Percentiles rank a stretch among this genome's conserved stretches.
These are phyloP conservation scores for Triangularia setosa DNA, from an alignment of 2,329 filamentous ascomycete species.

Conservation along the genomic window DNA sequence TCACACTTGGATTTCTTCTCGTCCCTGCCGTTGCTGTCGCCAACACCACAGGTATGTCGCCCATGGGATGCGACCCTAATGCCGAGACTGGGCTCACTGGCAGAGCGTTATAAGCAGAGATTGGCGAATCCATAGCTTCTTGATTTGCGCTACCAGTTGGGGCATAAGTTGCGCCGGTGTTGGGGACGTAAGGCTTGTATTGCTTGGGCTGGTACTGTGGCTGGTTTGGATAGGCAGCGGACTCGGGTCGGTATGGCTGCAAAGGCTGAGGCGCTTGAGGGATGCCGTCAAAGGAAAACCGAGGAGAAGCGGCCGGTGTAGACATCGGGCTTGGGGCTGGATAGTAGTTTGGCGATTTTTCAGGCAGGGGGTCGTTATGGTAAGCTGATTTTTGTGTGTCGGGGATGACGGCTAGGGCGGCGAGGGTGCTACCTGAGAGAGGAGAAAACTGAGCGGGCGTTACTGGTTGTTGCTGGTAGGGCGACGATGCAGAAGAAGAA, in stretches of 20 bases:
- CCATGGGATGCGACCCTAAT: not conserved
- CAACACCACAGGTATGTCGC: not conserved
- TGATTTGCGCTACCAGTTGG: not conserved
- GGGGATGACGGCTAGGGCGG: not conserved
- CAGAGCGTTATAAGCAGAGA: not conserved
- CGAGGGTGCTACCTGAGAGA: not conserved
- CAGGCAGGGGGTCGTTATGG: not conserved
- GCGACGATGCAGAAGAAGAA: not conserved
- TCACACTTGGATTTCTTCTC: not conserved
- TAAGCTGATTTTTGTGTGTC: not conserved
- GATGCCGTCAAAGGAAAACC: not conserved
- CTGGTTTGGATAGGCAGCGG: not conserved
- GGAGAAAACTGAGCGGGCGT: not conserved
- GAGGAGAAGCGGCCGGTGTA: not conserved
- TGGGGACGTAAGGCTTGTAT: not conserved
- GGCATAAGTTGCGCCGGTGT: not conserved
- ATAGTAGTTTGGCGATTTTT: not conserved
- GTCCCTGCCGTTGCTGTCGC: not conserved
- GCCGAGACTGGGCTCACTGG: constrained; percentile 1
- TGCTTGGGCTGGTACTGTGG: constrained; percentile 1
- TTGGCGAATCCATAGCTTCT: not conserved
- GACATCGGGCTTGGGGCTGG: constrained; percentile 4
- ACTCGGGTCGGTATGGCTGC: not conserved
- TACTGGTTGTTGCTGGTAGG: not conserved
- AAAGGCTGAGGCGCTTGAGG: not conserved